Percentiles rank a stretch among this genome's conserved stretches.
phyloP scores from a whole-genome alignment of 495 filamentous ascomycete genomes.

The Penicillium parvum region DNA sequence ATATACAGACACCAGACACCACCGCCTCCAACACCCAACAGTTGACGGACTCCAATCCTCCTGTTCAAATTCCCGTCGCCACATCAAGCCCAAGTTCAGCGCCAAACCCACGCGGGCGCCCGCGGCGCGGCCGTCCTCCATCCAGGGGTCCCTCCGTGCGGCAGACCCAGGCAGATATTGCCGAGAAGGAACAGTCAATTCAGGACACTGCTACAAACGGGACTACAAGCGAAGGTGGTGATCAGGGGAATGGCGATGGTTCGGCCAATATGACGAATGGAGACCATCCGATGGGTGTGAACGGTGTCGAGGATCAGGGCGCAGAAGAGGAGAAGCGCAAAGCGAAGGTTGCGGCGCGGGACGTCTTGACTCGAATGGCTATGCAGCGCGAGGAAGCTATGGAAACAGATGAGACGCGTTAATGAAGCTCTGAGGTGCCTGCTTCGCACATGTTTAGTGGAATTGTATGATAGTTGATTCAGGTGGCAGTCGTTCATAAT shows the following conservation, averaged over 20 bases:
- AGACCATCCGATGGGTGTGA: background rate
- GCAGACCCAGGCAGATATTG: background rate
- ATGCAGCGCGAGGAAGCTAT: slow-evolving; percentile 46
- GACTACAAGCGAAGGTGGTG: background rate
- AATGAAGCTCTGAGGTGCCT: too few species aligned
- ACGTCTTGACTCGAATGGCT: slow-evolving; percentile 34
- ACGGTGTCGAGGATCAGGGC: background rate
- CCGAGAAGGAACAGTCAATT: background rate
- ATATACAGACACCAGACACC: slow-evolving; percentile 11
- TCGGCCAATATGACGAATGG: background rate
- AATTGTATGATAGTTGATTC: background rate
- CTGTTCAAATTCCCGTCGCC: background rate
- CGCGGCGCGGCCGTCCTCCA: slow-evolving; percentile 16
- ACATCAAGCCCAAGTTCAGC: background rate
- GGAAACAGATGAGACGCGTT: slow-evolving; percentile 31
- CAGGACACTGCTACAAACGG: background rate
- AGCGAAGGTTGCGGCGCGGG: slow-evolving; percentile 34
- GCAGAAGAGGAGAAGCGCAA: slow-evolving; percentile 30
- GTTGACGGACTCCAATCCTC: background rate
- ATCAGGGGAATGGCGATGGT: background rate
- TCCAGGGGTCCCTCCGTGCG: slow-evolving; percentile 1
- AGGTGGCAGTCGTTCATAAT: too few species aligned
- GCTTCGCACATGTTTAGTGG: too few species aligned
- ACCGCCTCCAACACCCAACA: background rate
- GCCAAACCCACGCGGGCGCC: slow-evolving; percentile 3